These are phyloP conservation scores for Agrocybe praecox DNA, from an alignment of 768 basidiomycete species.

Conservation along the genomic window DNA sequence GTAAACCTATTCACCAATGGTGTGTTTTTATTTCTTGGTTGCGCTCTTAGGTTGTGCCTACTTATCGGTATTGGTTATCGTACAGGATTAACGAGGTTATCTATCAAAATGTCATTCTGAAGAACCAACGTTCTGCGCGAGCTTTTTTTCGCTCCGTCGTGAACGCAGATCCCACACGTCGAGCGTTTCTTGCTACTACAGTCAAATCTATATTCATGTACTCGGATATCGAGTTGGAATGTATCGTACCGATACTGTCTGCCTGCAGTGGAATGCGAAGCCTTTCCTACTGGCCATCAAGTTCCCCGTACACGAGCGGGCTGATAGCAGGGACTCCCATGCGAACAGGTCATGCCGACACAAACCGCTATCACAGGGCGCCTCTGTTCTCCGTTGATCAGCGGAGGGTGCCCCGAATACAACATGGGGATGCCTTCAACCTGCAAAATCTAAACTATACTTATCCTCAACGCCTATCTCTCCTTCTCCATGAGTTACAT, in stretches of 20 bases:
- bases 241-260: conserved; percentile 32
- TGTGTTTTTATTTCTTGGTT: conserved; percentile 18
- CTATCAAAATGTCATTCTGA: conserved; percentile 34
- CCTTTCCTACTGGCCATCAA: conserved; percentile 37
- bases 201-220: conserved; percentile 40
- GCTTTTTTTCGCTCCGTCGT: conserved; percentile 40
- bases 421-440: conserved; percentile 10
- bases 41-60: conserved; percentile 1
- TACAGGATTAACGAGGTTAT: conserved; percentile 37
- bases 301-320: not conserved
- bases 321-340: no score
- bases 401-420: not conserved
- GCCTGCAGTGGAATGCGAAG: conserved; percentile 34
- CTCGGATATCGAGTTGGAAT: conserved; percentile 32
- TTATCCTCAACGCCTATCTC: conserved; percentile 31
- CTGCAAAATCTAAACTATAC: conserved; percentile 22
- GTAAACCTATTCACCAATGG: conserved; percentile 33
- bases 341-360: no score
- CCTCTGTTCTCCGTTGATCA: not conserved
- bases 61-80: not conserved
- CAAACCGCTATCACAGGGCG: not conserved
- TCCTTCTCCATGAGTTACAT: conserved; percentile 28
- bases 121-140: conserved; percentile 30
- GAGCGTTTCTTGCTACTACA: conserved; percentile 33
- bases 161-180: conserved; percentile 31